Percentiles rank a stretch among this genome's conserved stretches.
Conservation (phyloP, 495 filamentous ascomycete species). For the Penicillium verhagenii region DNA sequence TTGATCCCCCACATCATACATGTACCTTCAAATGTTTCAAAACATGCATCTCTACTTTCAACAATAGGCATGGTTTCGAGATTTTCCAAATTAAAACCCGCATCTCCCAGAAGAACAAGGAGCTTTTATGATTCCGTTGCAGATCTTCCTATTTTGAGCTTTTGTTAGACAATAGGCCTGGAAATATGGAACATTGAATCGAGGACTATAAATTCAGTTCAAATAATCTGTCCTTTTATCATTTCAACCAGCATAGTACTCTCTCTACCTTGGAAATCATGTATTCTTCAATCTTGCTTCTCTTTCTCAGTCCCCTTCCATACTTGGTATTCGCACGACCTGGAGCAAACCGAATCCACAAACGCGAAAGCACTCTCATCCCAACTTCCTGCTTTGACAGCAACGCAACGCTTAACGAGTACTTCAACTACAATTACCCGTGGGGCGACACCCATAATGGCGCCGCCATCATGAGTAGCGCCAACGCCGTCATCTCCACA, state of each 20-base stretch:
- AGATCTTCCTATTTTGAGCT: background rate
- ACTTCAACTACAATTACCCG: conserved; percentile 54
- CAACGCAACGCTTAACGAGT: conserved; percentile 46
- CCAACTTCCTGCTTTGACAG: conserved; percentile 54
- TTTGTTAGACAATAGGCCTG: background rate
- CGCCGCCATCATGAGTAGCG: conserved; percentile 55
- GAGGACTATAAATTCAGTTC: background rate
- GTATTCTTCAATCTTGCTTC: background rate
- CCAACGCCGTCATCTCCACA: conserved; percentile 55
- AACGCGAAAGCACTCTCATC: conserved; percentile 41
- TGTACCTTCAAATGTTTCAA: no score
- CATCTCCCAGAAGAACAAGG: background rate
- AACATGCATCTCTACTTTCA: background rate
- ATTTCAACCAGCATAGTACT: no score
- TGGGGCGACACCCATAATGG: conserved; percentile 54
- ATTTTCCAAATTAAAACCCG: no score
- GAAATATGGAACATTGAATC: no score
- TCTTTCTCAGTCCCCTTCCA: conserved; percentile 6
- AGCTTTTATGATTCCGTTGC: background rate
- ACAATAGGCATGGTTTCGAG: no score
- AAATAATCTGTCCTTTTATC: no score
- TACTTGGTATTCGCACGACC: conserved; percentile 20
- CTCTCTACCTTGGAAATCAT: no score
- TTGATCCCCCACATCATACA: background rate
- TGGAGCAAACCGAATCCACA: background rate